phyloP scores from a whole-genome alignment of 129 eudicot species.

The Chrysanthemum seticuspe region DNA sequence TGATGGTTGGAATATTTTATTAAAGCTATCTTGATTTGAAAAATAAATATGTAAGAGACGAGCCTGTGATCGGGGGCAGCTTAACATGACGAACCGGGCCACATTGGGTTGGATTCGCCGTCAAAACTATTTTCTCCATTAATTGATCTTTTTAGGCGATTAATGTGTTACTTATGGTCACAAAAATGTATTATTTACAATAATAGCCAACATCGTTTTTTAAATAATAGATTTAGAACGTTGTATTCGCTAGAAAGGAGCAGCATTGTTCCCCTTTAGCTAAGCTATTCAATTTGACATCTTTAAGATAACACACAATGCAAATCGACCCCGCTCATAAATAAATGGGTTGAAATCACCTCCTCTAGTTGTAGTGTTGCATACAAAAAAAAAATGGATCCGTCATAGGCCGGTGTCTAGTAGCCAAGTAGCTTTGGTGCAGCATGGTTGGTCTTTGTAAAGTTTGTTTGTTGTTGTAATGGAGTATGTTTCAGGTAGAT shows the following conservation, averaged over 20 bases:
- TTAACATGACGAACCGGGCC: too few species aligned
- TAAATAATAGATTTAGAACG: too few species aligned
- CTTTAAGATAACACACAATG: too few species aligned
- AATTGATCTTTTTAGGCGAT: too few species aligned
- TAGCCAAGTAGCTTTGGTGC: not conserved
- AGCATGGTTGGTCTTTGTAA: not conserved
- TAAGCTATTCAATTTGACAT: not conserved
- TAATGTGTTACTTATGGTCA: too few species aligned
- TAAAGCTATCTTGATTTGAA: not conserved
- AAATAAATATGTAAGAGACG: not conserved
- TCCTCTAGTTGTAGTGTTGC: not conserved
- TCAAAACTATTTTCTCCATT: too few species aligned
- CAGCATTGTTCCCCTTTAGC: not conserved
- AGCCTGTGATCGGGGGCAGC: too few species aligned
- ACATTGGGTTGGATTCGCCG: too few species aligned
- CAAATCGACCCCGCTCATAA: not conserved
- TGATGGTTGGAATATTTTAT: constrained; percentile 12
- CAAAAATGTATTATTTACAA: too few species aligned
- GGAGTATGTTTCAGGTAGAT: constrained; percentile 57
- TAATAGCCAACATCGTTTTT: too few species aligned
- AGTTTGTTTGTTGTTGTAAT: constrained; percentile 3
- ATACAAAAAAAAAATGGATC: not conserved
- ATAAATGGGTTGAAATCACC: not conserved
- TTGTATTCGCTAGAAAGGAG: too few species aligned
- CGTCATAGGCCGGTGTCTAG: not conserved